A percentile compares a stretch with the other conserved stretches of the same genome.
Conservation (phyloP, 2,329 filamentous ascomycete species). For the Zopfia rhizophila region DNA sequence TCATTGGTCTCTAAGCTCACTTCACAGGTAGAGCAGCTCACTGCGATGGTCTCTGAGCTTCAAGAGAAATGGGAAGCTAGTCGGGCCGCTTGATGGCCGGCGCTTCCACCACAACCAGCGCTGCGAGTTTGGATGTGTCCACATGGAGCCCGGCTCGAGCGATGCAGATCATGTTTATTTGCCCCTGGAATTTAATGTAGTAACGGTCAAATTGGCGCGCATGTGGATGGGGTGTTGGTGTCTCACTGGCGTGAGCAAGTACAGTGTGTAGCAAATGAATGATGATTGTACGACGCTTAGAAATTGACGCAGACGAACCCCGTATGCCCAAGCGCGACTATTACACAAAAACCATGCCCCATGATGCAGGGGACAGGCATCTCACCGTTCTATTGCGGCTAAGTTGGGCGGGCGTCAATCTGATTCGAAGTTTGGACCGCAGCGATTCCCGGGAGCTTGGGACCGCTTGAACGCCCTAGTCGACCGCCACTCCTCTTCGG, state of each 20-base stretch:
- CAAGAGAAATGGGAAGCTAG: constrained; percentile 45
- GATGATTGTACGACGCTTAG: constrained; percentile 18
- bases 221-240: constrained; percentile 30
- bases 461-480: constrained; percentile 30
- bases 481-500: constrained; percentile 28
- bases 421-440: constrained; percentile 49
- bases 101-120: constrained; percentile 39
- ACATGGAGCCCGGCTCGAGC: constrained; percentile 23
- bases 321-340: constrained; percentile 12
- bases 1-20: constrained; percentile 52
- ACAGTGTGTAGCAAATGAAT: constrained; percentile 25
- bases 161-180: constrained; percentile 24
- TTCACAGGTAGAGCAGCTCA: constrained; percentile 53
- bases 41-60: constrained; percentile 50
- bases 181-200: constrained; percentile 11
- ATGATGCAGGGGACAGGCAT: constrained; percentile 11
- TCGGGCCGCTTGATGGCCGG: constrained; percentile 47
- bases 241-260: constrained; percentile 27
- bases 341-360: constrained; percentile 3
- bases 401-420: constrained; percentile 35
- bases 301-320: constrained; percentile 27
- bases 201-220: constrained; percentile 22
- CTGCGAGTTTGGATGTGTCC: constrained; percentile 14
- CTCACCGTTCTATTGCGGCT: constrained; percentile 33
- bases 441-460: constrained; percentile 45